Percentiles rank a stretch among this genome's conserved stretches.
Conservation (phyloP, 2,329 filamentous ascomycete species). For the Trichoderma atroviride region DNA sequence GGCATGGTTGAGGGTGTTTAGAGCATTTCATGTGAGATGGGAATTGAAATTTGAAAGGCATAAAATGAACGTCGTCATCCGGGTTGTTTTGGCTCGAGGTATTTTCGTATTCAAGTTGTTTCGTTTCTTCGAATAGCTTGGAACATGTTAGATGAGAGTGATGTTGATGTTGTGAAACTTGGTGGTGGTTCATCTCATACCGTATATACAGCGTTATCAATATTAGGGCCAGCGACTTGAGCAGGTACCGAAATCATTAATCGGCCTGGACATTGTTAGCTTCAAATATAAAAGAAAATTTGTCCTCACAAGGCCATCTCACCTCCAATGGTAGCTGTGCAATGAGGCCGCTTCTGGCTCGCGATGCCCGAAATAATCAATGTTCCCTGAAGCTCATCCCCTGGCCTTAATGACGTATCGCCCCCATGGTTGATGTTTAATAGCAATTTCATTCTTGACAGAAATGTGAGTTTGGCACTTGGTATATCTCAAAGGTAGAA, state of each 20-base stretch:
- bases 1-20: background rate
- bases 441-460: background rate
- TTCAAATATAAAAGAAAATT: background rate
- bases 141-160: background rate
- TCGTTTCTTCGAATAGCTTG: constrained; percentile 8
- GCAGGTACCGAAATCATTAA: background rate
- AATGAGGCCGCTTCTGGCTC: background rate
- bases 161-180: background rate
- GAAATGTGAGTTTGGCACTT: background rate
- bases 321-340: constrained; percentile 6
- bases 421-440: background rate
- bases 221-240: constrained; percentile 2
- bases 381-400: background rate
- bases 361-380: background rate
- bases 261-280: background rate
- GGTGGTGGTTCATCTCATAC: background rate
- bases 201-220: background rate
- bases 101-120: background rate
- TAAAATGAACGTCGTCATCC: background rate
- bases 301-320: background rate
- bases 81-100: background rate
- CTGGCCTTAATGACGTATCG: background rate
- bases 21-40: background rate
- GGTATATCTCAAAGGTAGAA: background rate
- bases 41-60: constrained; percentile 1